Base-by-base conservation (phyloP, 768 basidiomycete genomes). In the Gautieria morchelliformis region DNA sequence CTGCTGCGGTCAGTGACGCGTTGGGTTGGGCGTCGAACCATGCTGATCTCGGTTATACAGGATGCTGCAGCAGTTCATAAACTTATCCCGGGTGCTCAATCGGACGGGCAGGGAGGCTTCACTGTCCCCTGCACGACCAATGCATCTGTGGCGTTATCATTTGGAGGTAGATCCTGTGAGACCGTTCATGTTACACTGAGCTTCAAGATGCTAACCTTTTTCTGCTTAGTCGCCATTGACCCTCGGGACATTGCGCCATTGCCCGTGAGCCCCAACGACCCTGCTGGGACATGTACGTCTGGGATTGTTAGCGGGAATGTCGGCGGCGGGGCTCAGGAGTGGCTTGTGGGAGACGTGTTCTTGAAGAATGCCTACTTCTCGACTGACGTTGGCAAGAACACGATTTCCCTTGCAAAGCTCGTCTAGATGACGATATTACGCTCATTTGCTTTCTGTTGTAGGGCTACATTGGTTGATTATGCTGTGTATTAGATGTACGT, bases 291-390 rank as follows among this genome's bases (percentile, higher is more conserved):
- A 61, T 93, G 91, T 67, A 63, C 79, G 11, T 86, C 85, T 53
- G 85, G 87, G 15, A 85, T 93, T 65, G 74, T 78, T 11, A 71
- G 82, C 10, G 84, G 85, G 4, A 67, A 77, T 45, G 71, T 89
- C 41, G 83, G 80, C 41, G 83, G 80, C 44, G 79, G 77, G 58
- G 70, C 73, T 11, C 77, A 71, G 3, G 77, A 84, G 62, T 89
- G 85, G 87, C 77, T 91, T 59, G 83, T 86, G 59, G 71, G 83
- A 30, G 88, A 85, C 62, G 82, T 83, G 24, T 88, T 87, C 74
- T 71, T 87, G 64, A 88, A 88, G 78, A 89, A 86, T 63, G 85
- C 76, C 0, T 87, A 86, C 66, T 83, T 84, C 67, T 84, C 84
- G 6, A 83, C 79, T 11, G 73, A 89, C 61, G 78, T 80, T 14